Conservation (phyloP, 768 basidiomycete species). For the Megacollybia marginata region DNA sequence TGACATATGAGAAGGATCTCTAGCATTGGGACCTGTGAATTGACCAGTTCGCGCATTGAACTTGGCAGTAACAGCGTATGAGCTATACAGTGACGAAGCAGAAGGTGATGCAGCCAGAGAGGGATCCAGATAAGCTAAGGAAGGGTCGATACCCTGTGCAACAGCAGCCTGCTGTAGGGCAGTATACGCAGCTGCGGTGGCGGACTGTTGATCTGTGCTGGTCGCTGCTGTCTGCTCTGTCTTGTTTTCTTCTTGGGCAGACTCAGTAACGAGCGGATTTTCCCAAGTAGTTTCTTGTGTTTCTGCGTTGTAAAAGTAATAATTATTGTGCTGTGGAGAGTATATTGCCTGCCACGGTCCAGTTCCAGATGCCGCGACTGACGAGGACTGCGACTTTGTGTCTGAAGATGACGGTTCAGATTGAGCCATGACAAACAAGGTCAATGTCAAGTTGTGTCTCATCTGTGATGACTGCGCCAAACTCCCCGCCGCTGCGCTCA, state of each 20-base stretch:
- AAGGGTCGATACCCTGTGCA: slow-evolving; percentile 79
- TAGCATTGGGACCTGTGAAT: slow-evolving; percentile 57
- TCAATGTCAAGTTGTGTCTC: neutral
- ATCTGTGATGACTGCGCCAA: neutral
- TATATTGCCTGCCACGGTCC: slow-evolving; percentile 75
- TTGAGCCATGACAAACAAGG: neutral
- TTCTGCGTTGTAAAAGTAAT: slow-evolving; percentile 76
- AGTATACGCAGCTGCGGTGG: slow-evolving; percentile 17
- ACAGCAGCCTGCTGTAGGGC: slow-evolving; percentile 64
- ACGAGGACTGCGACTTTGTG: slow-evolving; percentile 3
- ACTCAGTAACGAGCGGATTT: slow-evolving; percentile 49
- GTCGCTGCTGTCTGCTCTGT: slow-evolving; percentile 4
- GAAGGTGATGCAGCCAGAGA: slow-evolving; percentile 39
- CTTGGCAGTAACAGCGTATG: slow-evolving; percentile 48
- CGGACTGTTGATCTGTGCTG: slow-evolving; percentile 4
- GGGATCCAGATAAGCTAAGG: slow-evolving; percentile 75
- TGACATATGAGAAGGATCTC: slow-evolving; percentile 69
- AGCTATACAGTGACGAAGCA: slow-evolving; percentile 23
- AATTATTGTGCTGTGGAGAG: slow-evolving; percentile 69
- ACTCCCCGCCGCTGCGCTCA: slow-evolving; percentile 34
- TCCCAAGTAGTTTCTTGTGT: slow-evolving; percentile 82
- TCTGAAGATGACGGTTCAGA: slow-evolving; percentile 4
- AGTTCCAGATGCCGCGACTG: slow-evolving; percentile 6
- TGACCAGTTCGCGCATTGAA: slow-evolving; percentile 80
- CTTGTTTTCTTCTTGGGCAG: slow-evolving; percentile 12